These are phyloP conservation scores for Plantago major DNA, from an alignment of 257 asterid species.

Conservation along the genomic window DNA sequence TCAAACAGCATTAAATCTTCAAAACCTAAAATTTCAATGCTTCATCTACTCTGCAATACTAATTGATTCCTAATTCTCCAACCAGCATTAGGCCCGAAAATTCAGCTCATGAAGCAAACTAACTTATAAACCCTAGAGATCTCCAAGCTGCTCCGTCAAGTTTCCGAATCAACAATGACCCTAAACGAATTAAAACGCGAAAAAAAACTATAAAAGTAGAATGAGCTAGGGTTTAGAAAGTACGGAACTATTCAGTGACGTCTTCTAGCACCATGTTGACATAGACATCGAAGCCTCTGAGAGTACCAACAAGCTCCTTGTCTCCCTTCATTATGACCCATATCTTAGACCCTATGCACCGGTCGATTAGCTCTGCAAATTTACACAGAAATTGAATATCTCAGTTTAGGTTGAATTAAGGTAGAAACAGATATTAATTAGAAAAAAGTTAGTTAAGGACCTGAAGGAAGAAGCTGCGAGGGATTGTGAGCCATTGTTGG, in stretches of 20 bases:
- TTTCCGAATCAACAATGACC: too few species aligned
- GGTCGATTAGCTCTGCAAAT: constrained; percentile 34
- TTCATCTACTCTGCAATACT: too few species aligned
- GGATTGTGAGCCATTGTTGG: constrained; percentile 31
- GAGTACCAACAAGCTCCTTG: constrained; percentile 39
- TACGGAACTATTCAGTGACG: constrained; percentile 35
- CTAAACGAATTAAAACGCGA: neutral
- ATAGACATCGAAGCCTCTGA: constrained; percentile 34
- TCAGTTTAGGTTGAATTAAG: neutral
- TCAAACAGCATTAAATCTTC: too few species aligned
- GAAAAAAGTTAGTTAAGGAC: neutral
- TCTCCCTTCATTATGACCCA: constrained; percentile 45
- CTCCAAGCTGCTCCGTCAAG: too few species aligned
- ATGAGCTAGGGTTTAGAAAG: neutral
- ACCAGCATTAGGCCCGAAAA: too few species aligned
- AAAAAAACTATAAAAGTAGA: neutral
- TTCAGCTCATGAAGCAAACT: too few species aligned
- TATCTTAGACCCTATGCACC: constrained; percentile 42
- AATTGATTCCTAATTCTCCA: too few species aligned
- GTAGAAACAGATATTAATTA: neutral
- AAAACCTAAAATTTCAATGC: too few species aligned
- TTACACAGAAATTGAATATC: neutral
- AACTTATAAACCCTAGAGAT: too few species aligned
- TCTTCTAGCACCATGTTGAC: constrained; percentile 41
- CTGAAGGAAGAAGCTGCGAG: constrained; percentile 42